These are phyloP conservation scores for Triangularia setosa DNA, from an alignment of 2,329 filamentous ascomycete species.

Conservation along the genomic window DNA sequence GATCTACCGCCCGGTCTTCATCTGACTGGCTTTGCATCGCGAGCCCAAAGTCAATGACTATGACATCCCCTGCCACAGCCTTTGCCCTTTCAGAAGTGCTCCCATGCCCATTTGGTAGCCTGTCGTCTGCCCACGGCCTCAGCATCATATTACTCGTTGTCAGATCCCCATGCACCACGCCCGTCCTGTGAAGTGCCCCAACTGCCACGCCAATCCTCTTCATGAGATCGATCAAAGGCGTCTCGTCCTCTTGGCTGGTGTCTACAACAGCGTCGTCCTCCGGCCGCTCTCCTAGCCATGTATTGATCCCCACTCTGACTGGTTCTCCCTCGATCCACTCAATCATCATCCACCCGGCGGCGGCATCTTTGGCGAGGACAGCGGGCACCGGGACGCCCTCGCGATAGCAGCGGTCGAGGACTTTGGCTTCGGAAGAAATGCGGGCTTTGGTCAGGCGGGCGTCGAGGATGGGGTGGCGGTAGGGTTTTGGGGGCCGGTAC, in stretches of 20 bases:
- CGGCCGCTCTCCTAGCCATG: constrained; percentile 55
- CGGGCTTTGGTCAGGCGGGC: constrained; percentile 80
- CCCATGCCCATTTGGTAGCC: constrained; percentile 12
- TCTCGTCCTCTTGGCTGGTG: constrained; percentile 37
- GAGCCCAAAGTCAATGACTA: constrained; percentile 92
- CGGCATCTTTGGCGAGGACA: constrained; percentile 66
- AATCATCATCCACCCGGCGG: constrained; percentile 70
- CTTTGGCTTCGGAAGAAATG: constrained; percentile 82
- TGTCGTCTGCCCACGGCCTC: constrained; percentile 36
- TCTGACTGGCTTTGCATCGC: constrained; percentile 77
- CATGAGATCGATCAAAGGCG: constrained; percentile 60
- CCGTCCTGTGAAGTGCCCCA: constrained; percentile 73
- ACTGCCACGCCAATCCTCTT: constrained; percentile 66
- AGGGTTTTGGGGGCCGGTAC: constrained; percentile 84
- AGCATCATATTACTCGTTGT: constrained; percentile 98
- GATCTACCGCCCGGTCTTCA: constrained; percentile 90
- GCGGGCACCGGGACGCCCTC: constrained; percentile 81
- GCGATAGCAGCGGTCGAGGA: constrained; percentile 71
- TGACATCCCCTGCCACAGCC: constrained; percentile 65
- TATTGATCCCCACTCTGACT: constrained; percentile 66
- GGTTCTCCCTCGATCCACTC: constrained; percentile 79
- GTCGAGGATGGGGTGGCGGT: constrained; percentile 87
- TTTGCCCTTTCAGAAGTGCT: constrained; percentile 22
- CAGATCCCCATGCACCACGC: constrained; percentile 89
- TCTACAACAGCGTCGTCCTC: constrained; percentile 29